Evolutionary conservation across 1,284 basidiomycete species (phyloP), one percentile per base, ranked within the genome.

Genomic region (Sparassis latifolia): DNA sequence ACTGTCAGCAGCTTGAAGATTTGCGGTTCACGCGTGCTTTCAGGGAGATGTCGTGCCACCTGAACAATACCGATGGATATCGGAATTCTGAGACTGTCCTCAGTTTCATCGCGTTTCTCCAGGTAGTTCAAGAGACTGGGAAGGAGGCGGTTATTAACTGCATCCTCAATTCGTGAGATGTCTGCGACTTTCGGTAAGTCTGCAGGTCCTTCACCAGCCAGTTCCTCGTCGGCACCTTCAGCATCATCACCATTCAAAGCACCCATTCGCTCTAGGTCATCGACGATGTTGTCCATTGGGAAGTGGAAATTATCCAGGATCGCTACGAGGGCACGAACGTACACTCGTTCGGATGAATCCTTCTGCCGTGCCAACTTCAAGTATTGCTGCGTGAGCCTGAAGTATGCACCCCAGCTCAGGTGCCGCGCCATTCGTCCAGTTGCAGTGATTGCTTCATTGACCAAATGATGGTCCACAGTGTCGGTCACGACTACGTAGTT

Each of bases 261-360:
- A 2, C 61, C 62, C 5, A 66, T 66, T 2, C 50, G 59, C 31
- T 68, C 71, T 2, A 69, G 68, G n/a, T 60, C 59, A 28, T 63
- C 62, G 5, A 58, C 63, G 3, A 60, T 59, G 20, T 62, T 56
- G 3, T 82, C 82, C 82, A 91, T 84, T 7, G 81, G 77, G 64
- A 99, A 99, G 64, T 93, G 92, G 75, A 99, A 99, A 62, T 86
- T 86, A 64, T 97, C 92, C 49, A 99, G 74, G 9, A 98, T 72
- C 1, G 90, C 76, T 5, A 98, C 90, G 9, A 97, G 77, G 0
- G 89, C 78, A 33, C 97, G 82, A n/a, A 97, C 81, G 64, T 87
- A 91, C 27, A 92, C 79, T 50, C 89, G 86, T 60, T 96, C 89
- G 3, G 83, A 78, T n/a, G 77, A 73, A 43, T 85, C 81, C 63